A percentile compares a stretch with the other conserved stretches of the same genome.
These are phyloP conservation scores for Hordeum pubiflorum DNA, from an alignment of 202 grass and related monocot species.

Conservation along the genomic window DNA sequence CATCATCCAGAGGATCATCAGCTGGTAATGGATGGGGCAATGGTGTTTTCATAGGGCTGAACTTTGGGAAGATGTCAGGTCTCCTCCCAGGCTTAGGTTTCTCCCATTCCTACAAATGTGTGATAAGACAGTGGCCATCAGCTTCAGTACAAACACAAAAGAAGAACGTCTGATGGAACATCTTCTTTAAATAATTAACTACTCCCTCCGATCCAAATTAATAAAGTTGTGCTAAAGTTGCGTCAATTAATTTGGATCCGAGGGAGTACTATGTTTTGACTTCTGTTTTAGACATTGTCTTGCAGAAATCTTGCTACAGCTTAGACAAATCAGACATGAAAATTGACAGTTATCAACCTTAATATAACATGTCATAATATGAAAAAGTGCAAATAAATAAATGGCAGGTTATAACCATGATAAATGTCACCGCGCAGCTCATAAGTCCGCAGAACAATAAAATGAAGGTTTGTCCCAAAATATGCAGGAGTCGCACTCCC, in stretches of 20 bases:
- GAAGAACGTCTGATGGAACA: neutral
- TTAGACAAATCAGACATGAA: neutral
- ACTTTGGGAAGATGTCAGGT: slow-evolving; percentile 68
- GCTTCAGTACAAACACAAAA: neutral
- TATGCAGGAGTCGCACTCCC: neutral
- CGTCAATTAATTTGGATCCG: too few species aligned
- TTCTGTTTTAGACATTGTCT: neutral
- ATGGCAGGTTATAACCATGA: neutral
- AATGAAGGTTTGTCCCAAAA: neutral
- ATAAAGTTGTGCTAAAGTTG: too few species aligned
- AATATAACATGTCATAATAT: neutral
- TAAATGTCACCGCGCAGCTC: neutral
- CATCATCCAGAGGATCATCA: slow-evolving; percentile 56
- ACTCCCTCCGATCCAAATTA: neutral
- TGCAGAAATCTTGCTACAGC: neutral
- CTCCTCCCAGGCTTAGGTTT: slow-evolving; percentile 61
- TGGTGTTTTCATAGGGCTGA: slow-evolving; percentile 72
- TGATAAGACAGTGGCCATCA: neutral
- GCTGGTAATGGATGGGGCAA: slow-evolving; percentile 52
- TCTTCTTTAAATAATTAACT: neutral
- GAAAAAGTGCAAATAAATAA: neutral
- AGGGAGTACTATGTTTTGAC: too few species aligned
- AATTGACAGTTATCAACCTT: neutral
- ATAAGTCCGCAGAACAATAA: neutral
- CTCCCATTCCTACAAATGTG: slow-evolving; percentile 51